Conservation (phyloP, 805 yeast genomes). For the Candida koratica region DNA sequence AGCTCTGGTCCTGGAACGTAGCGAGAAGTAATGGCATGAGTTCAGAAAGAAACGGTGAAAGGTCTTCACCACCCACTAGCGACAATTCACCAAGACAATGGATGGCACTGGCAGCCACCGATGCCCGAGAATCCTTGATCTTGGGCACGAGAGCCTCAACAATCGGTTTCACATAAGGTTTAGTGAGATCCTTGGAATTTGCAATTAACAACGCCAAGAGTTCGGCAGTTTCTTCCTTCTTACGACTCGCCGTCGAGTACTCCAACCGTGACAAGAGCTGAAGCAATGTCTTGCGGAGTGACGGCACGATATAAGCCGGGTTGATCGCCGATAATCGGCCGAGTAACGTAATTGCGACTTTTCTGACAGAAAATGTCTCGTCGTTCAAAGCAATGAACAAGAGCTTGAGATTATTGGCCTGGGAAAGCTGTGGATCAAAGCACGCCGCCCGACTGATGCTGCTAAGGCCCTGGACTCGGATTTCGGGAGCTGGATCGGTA, state of each 20-base stretch:
- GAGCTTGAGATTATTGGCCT: slow-evolving; percentile 83
- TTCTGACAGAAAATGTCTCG: slow-evolving; percentile 78
- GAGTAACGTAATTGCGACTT: slow-evolving; percentile 69
- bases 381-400: slow-evolving; percentile 88
- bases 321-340: slow-evolving; percentile 83
- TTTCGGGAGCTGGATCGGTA: slow-evolving; percentile 84
- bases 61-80: slow-evolving; percentile 81
- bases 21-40: slow-evolving; percentile 86
- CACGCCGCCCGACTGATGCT: slow-evolving; percentile 57
- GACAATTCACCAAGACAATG: slow-evolving; percentile 86
- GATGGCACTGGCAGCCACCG: slow-evolving; percentile 84
- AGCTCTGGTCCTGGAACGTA: slow-evolving; percentile 88
- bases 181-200: slow-evolving; percentile 75
- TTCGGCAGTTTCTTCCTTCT: slow-evolving; percentile 83
- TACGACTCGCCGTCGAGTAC: slow-evolving; percentile 67
- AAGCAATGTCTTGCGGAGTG: slow-evolving; percentile 77
- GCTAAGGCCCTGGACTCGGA: slow-evolving; percentile 72
- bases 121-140: slow-evolving; percentile 65
- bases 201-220: slow-evolving; percentile 69
- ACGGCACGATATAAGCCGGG: slow-evolving; percentile 95
- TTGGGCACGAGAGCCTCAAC: slow-evolving; percentile 77
- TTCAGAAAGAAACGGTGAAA: slow-evolving; percentile 64
- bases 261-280: slow-evolving; percentile 83
- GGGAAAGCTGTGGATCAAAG: slow-evolving; percentile 90
- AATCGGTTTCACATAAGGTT: slow-evolving; percentile 90